Conservation (phyloP, 306 rosid genomes). For the Pueraria montana region DNA sequence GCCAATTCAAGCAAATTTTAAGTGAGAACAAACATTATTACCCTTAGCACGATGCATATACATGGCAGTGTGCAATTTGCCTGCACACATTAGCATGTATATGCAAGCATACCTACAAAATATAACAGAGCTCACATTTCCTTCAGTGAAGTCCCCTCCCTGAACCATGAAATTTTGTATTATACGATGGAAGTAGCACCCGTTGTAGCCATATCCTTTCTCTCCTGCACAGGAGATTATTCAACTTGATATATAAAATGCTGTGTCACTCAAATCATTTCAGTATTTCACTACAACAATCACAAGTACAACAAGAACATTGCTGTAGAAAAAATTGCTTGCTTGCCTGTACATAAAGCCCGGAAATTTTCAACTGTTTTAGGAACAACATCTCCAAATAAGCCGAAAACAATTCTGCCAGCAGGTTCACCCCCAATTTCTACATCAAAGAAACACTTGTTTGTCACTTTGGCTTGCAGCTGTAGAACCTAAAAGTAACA, state of each 20-base stretch:
- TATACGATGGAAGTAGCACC: slow-evolving; percentile 81
- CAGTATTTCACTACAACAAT: background rate
- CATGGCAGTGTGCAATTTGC: slow-evolving; percentile 4
- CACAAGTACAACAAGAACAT: slow-evolving; percentile 31
- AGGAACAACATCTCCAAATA: slow-evolving; percentile 84
- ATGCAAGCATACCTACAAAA: slow-evolving; percentile 31
- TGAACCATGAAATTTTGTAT: slow-evolving; percentile 91
- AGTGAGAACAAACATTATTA: slow-evolving; percentile 25
- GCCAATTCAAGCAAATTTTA: slow-evolving; percentile 43
- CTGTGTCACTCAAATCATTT: slow-evolving; percentile 4
- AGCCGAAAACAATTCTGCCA: slow-evolving; percentile 79
- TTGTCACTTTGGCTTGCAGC: slow-evolving; percentile 80
- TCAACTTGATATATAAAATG: slow-evolving; percentile 36
- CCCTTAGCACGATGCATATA: slow-evolving; percentile 4
- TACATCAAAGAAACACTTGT: slow-evolving; percentile 76
- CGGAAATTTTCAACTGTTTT: slow-evolving; percentile 86
- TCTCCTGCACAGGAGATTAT: slow-evolving; percentile 66
- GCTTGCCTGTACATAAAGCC: slow-evolving; percentile 80
- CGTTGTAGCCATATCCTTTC: slow-evolving; percentile 94
- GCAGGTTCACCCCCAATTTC: slow-evolving; percentile 71
- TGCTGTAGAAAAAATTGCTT: background rate
- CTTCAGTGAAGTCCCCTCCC: slow-evolving; percentile 96
- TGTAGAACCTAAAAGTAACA: slow-evolving; percentile 60
- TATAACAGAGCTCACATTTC: slow-evolving; percentile 63
- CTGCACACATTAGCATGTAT: background rate